phyloP scores from a whole-genome alignment of 129 eudicot species.

The Artemisia tridentata region DNA sequence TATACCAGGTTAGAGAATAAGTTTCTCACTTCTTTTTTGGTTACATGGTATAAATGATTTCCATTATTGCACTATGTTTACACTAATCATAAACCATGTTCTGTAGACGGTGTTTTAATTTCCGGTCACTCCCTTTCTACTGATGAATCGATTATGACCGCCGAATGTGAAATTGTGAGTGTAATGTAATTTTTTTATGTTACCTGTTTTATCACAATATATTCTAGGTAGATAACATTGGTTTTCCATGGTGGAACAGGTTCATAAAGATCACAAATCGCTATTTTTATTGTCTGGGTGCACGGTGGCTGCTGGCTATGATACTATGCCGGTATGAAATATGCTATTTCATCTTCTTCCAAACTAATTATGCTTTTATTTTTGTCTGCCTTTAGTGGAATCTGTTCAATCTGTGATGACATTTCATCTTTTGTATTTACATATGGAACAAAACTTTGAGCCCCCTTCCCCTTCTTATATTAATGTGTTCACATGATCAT shows the following conservation, averaged over 20 bases:
- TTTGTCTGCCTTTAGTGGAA: no score
- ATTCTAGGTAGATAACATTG: conserved; percentile 7
- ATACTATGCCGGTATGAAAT: conserved; percentile 83
- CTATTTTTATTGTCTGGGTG: conserved; percentile 97
- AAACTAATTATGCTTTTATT: no score
- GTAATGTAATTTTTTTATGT: background rate
- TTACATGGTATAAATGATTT: conserved; percentile 7
- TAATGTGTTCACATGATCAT: no score
- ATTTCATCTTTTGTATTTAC: no score
- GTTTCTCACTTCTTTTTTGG: background rate
- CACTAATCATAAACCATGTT: conserved; percentile 43
- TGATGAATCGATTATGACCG: conserved; percentile 98
- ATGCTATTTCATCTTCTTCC: background rate
- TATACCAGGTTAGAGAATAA: conserved; percentile 53
- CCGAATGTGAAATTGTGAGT: conserved; percentile 90
- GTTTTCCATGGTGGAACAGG: conserved; percentile 39
- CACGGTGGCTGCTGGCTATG: conserved; percentile 99
- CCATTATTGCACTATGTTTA: conserved; percentile 10
- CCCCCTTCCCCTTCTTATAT: no score
- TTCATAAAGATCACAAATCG: conserved; percentile 62
- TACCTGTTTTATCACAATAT: background rate
- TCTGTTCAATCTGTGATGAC: no score
- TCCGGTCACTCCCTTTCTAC: conserved; percentile 84
- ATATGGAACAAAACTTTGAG: no score
- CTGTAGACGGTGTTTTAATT: conserved; percentile 81